A percentile compares a stretch with the other conserved stretches of the same genome.
Evolutionary conservation across 768 basidiomycete genomes (phyloP).

Genomic region (Polyporus arcularius): DNA sequence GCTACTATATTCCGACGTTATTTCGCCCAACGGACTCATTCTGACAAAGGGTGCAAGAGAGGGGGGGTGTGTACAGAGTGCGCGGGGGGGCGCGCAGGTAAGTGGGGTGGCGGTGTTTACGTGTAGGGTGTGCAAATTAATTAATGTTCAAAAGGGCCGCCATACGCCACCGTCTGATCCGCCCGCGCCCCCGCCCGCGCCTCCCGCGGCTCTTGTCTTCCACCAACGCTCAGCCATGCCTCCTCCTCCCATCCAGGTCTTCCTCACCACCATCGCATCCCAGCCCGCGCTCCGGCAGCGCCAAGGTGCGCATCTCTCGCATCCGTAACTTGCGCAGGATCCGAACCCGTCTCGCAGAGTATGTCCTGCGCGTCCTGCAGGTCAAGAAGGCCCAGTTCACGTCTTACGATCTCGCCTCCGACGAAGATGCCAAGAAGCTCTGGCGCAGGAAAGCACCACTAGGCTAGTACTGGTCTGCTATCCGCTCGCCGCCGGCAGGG

Average conservation of each 20-base stretch:
- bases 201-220: not conserved
- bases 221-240: conserved; percentile 45
- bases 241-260: conserved; percentile 81
- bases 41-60: no score
- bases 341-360: conserved; percentile 52
- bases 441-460: conserved; percentile 82
- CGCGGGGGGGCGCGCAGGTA: no score
- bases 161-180: conserved; percentile 9
- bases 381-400: conserved; percentile 83
- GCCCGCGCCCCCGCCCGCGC: not conserved
- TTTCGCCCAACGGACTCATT: no score
- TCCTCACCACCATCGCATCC: conserved; percentile 87
- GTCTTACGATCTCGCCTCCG: conserved; percentile 84
- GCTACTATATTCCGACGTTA: no score
- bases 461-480: conserved; percentile 40
- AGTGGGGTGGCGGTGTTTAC: no score
- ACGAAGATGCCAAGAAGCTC: conserved; percentile 74
- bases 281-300: conserved; percentile 75
- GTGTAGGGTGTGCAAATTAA: no score
- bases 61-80: no score
- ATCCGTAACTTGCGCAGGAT: not conserved
- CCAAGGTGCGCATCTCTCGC: conserved; percentile 54
- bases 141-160: no score
- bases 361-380: conserved; percentile 78
- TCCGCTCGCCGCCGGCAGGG: not conserved